Evolutionary conservation across 768 basidiomycete species (phyloP), one percentile per base, ranked within the genome.

Genomic region (Saitozyma podzolica): DNA sequence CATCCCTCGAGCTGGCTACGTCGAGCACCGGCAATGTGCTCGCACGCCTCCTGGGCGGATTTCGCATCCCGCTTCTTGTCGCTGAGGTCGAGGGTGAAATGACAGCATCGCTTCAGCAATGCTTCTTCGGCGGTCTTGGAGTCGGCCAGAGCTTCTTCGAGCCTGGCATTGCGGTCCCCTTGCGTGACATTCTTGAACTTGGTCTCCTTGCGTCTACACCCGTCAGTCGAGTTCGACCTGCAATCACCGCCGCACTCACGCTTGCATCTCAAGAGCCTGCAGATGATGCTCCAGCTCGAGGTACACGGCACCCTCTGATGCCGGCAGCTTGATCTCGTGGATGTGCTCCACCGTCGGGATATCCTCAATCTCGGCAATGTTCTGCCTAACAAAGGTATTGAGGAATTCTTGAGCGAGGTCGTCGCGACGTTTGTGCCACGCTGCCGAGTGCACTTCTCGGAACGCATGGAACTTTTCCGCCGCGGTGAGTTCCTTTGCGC

Each of bases 381-480:
- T 96, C 89, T 96, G 79, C 43, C 80, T 69, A 16, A 79, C 79
- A 68, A 78, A 80, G 48, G 64, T 65, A 69, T 61, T 67, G 57
- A 78, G 58, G 75, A 77, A 76, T 29, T 80, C 78, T 75, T 96
- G 94, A 3, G 91, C 94, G 11, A 92, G 79, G 58, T 85, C 81
- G 74, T 92, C 87, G 16, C 94, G 88, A 70, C 91, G 89, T 0
- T 87, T 87, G 73, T 96, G 93, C 94, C 94, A 97, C 69, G 92
- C 89, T 45, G 89, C 78, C 48, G 88, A 92, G 72, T 91, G 92
- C 10, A 92, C 89, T 73, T 97, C 94, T 29, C 93, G 88, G 87
- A 92, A 97, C 1, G 93, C 93, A 77, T 96, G 92, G 84, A 97
- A 97, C 66, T 87, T 86, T 79, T 97, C 94, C 56, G 89, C 92